Conservation (phyloP, 192 early-diverging fungal genomes). For the Coemansia erecta region DNA sequence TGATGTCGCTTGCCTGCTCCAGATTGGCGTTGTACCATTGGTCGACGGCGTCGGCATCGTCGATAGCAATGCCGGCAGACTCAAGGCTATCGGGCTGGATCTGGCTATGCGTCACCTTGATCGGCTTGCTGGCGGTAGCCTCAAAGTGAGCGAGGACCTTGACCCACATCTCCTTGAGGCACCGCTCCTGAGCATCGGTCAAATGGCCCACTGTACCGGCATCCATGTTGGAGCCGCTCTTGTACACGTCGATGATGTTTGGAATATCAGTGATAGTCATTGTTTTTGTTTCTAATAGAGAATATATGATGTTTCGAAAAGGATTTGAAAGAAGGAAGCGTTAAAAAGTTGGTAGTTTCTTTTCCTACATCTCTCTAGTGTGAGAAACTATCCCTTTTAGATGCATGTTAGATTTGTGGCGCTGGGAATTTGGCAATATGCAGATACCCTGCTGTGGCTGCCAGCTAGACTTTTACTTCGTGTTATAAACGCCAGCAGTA, state of each 20-base stretch:
- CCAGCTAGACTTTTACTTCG: no score
- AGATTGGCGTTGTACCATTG: conserved; percentile 39
- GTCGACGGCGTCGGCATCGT: conserved; percentile 8
- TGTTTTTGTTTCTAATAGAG: no score
- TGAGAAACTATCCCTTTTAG: no score
- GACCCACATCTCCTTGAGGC: conserved; percentile 37
- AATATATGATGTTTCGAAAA: no score
- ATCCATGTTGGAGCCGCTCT: conserved; percentile 10
- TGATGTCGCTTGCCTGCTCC: conserved; percentile 8
- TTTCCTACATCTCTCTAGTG: no score
- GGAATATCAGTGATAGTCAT: conserved; percentile 19
- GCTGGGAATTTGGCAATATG: no score
- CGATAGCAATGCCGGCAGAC: conserved; percentile 2
- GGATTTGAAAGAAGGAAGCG: no score
- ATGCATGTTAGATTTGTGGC: no score
- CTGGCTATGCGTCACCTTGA: conserved; percentile 23
- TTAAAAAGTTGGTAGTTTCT: no score
- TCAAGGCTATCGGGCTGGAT: conserved; percentile 5
- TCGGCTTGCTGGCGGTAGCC: conserved; percentile 16
- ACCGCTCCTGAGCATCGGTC: conserved; percentile 20
- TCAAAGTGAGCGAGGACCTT: conserved; percentile 30
- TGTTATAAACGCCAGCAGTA: no score
- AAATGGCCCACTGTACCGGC: conserved; percentile 28
- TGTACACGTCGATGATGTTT: conserved; percentile 21
- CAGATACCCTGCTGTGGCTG: no score